A percentile compares a stretch with the other conserved stretches of the same genome.
phyloP scores from a whole-genome alignment of 495 filamentous ascomycete genomes.

The Penicillium manginii region DNA sequence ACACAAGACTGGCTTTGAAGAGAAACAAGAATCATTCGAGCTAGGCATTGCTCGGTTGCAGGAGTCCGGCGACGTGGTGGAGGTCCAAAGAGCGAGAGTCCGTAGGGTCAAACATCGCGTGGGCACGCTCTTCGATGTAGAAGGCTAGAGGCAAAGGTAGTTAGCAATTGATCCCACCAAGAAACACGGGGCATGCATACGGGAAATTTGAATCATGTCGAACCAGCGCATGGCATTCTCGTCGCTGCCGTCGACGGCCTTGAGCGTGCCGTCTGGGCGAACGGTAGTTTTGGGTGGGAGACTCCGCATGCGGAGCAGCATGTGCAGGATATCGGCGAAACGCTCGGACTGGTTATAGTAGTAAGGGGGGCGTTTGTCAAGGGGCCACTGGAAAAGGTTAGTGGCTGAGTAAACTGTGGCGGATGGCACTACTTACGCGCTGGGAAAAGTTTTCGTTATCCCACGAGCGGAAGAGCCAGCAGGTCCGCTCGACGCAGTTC shows the following conservation, averaged over 20 bases:
- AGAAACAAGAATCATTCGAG: too few relatives aligned
- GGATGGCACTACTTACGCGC: slow-evolving; percentile 31
- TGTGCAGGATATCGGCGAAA: slow-evolving; percentile 71
- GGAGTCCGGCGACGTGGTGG: slow-evolving; percentile 63
- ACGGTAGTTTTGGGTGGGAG: slow-evolving; percentile 64
- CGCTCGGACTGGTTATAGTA: slow-evolving; percentile 73
- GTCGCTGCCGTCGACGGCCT: slow-evolving; percentile 56
- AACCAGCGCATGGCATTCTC: slow-evolving; percentile 61
- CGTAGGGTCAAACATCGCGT: slow-evolving; percentile 59
- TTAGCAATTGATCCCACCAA: slow-evolving; percentile 5
- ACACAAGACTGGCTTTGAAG: neutral
- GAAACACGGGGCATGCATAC: slow-evolving; percentile 45
- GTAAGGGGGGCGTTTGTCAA: slow-evolving; percentile 66
- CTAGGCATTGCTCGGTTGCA: slow-evolving; percentile 44
- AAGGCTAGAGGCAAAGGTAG: slow-evolving; percentile 26
- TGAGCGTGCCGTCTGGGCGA: slow-evolving; percentile 55
- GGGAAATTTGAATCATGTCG: slow-evolving; percentile 60
- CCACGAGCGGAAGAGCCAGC: slow-evolving; percentile 78
- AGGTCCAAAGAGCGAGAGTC: slow-evolving; percentile 72
- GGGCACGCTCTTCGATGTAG: slow-evolving; percentile 50
- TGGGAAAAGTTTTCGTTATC: slow-evolving; percentile 58
- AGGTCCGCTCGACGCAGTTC: slow-evolving; percentile 82
- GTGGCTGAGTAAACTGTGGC: neutral
- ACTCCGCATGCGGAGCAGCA: slow-evolving; percentile 75
- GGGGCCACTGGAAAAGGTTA: slow-evolving; percentile 60